Evolutionary conservation across 164 flowering plant genomes (phyloP), one percentile per base, ranked within the genome.

Genomic region (Liquidambar formosana): DNA sequence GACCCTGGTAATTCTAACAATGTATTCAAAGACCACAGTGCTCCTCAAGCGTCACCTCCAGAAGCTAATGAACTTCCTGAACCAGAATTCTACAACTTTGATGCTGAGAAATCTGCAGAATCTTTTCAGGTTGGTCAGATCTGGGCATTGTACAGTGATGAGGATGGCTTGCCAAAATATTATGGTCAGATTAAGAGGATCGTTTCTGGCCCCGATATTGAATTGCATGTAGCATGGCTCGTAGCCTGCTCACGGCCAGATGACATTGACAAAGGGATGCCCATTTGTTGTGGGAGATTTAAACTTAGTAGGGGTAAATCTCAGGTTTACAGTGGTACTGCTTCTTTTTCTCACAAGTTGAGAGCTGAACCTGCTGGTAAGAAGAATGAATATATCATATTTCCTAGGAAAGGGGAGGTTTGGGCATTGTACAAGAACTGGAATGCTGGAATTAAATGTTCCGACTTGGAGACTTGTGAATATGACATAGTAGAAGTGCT

Each of bases 351-450:
- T 49, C 95, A 87, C 74, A 72, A 21, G 64, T 23, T 80, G 16
- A 68, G 18, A 57, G 77, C 78, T 41, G 73, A 64, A 44, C 45
- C 72, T 25, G 48, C 65, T 25, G 52, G 56, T 51, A 76, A 57
- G 53, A 73, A 57, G 65, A 63, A 62, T 12, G 83, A 65, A 62
- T 89, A 47, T 67, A 28, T 27, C 25, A 84, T 89, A 64, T 72
- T 75, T 63, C 96, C 97, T 5, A 58, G 75, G 69, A 76, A 73
- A 60, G 93, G 88, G 49, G 93, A 92, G 61, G 75, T 85, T 41
- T 89, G 94, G 93, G 95, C 91, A 3, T 21, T 89, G 58, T 90
- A 88, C 70, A 86, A 67, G 81, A 76, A 85, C 57, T 80, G 85
- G 84, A 71, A 59, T 49, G 45, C 67, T 14, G 67, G 58, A n/a